Percentiles rank a stretch among this genome's conserved stretches.
These are phyloP conservation scores for Eucalyptus marginata DNA, from an alignment of 345 rosid species.

Conservation along the genomic window DNA sequence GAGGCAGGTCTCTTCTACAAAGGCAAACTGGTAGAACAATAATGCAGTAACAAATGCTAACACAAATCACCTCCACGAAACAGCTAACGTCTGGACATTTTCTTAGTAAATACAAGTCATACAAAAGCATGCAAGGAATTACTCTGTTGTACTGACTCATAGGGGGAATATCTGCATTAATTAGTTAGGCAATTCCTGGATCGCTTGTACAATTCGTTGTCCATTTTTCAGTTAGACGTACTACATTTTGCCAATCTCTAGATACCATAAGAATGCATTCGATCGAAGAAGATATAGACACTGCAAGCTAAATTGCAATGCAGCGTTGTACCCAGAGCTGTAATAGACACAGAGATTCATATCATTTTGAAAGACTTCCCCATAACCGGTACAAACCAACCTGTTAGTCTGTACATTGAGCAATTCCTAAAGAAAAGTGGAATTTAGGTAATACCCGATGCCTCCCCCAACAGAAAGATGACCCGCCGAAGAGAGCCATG, in stretches of 20 bases:
- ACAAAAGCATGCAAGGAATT: neutral
- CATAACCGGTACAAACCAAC: neutral
- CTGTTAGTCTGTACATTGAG: neutral
- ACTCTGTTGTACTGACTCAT: neutral
- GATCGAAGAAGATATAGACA: neutral
- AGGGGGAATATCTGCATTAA: neutral
- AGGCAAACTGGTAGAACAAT: neutral
- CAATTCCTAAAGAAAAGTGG: neutral
- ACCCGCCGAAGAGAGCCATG: neutral
- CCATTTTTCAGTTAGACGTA: neutral
- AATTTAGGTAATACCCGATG: neutral
- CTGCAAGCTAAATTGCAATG: neutral
- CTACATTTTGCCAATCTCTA: neutral
- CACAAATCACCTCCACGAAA: neutral
- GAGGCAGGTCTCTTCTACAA: neutral
- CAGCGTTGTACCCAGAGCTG: neutral
- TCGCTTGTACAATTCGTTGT: neutral
- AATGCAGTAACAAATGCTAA: neutral
- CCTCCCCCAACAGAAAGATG: neutral
- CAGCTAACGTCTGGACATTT: neutral
- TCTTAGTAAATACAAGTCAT: neutral
- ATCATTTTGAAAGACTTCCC: neutral
- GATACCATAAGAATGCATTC: neutral
- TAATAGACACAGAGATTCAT: neutral
- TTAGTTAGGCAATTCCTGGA: neutral